A percentile compares a stretch with the other conserved stretches of the same genome.
Conservation (phyloP, 1,284 basidiomycete species). For the Ceratobasidium sp. region DNA sequence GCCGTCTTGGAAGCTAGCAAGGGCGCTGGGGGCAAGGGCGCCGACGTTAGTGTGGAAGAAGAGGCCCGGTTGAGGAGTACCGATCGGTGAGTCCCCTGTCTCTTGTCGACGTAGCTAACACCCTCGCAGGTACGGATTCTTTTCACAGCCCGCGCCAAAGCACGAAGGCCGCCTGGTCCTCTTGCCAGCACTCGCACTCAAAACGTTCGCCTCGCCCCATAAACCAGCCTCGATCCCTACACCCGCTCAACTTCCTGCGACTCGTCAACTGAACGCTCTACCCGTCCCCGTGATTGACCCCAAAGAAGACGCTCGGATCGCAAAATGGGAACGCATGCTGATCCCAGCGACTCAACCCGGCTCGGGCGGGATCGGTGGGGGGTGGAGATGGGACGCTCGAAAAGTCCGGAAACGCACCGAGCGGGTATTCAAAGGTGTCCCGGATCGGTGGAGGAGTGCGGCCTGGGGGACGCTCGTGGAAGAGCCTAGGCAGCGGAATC, state of each 20-base stretch:
- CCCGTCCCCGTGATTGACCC: slow-evolving; percentile 43
- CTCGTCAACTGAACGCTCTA: slow-evolving; percentile 53
- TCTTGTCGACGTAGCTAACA: slow-evolving; percentile 40
- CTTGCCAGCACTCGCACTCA: slow-evolving; percentile 67
- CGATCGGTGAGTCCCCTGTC: slow-evolving; percentile 69
- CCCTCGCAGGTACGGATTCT: slow-evolving; percentile 80
- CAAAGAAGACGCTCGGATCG: slow-evolving; percentile 75
- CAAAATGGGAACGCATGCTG: slow-evolving; percentile 91
- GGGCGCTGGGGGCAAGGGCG: slow-evolving; percentile 58
- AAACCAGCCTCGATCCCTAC: slow-evolving; percentile 52
- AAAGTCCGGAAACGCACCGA: slow-evolving; percentile 54
- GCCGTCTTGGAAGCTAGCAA: slow-evolving; percentile 41
- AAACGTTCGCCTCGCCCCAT: slow-evolving; percentile 62
- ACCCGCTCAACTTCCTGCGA: slow-evolving; percentile 54
- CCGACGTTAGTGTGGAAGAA: slow-evolving; percentile 57
- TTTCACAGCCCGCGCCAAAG: slow-evolving; percentile 62
- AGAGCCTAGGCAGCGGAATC: not conserved
- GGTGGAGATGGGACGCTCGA: slow-evolving; percentile 49
- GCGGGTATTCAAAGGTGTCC: slow-evolving; percentile 93
- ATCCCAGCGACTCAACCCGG: slow-evolving; percentile 66
- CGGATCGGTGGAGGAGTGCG: slow-evolving; percentile 92
- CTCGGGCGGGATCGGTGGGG: slow-evolving; percentile 80
- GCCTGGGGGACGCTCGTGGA: slow-evolving; percentile 82
- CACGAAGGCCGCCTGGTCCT: slow-evolving; percentile 76
- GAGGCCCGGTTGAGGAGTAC: slow-evolving; percentile 70